Evolutionary conservation across 768 basidiomycete species (phyloP), one percentile per base, ranked within the genome.

Genomic region (Strobilomyces dryophilus): DNA sequence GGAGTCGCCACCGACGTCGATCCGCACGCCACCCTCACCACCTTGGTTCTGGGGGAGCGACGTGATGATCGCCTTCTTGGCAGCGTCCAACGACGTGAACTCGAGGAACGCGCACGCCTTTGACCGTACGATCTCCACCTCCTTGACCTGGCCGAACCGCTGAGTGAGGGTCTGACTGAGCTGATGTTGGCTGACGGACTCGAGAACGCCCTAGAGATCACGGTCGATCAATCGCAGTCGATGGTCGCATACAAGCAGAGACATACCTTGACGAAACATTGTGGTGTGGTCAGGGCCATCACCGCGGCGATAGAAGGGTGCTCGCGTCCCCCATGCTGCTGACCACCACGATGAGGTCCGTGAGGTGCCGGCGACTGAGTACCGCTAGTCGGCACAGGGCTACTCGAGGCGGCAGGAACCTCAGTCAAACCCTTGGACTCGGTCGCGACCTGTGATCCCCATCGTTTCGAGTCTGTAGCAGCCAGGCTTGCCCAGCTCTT

Each of bases 41-140:
- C 94, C 94, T 58, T 85, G 83, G 37, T 63, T 54, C 29, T 72
- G 67, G 2, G 84, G 79, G 45, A 97, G 69, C 34, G 83, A 87
- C 4, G 87, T 78, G 26, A 80, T 72, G 65, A 99, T 95, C 3
- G 95, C 95, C 41, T 84, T 81, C 61, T 83, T 79, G n/a, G 95
- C 95, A 35, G 82, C 73, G 2, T 95, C 93, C 53, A 95, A 69
- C 1, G 73, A 73, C 21, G 65, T 68, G 75, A 95, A 98, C 71
- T 98, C 95, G 63, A 97, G 76, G 81, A 98, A 98, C 1, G 94
- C 95, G 65, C 95, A 98, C 0, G 90, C 92, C 69, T 91, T 95
- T 65, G 64, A 67, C 57, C 88, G 89, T 39, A 95, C 86, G 58
- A 97, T 85, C 70, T 98, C 95, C 39, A 94, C 71, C 21, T 93